These are phyloP conservation scores for Panicum hallii DNA, from an alignment of 202 grass and related monocot genomes.

Conservation along the genomic window DNA sequence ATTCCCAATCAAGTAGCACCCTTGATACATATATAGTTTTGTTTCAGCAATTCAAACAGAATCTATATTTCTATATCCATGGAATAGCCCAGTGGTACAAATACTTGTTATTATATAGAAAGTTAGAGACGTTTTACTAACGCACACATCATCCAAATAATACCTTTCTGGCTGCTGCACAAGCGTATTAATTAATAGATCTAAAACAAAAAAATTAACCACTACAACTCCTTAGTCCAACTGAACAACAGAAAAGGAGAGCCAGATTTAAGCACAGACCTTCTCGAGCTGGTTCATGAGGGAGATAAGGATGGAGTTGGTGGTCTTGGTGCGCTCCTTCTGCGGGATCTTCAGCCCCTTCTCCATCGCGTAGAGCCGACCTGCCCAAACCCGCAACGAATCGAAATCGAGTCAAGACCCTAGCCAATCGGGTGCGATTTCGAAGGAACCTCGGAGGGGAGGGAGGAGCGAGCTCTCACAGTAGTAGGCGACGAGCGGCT, in stretches of 20 bases:
- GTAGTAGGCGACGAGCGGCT: slow-evolving; percentile 98
- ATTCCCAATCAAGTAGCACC: not conserved
- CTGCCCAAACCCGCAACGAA: slow-evolving; percentile 50
- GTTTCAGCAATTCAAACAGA: not conserved
- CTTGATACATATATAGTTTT: not conserved
- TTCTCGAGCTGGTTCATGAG: slow-evolving; percentile 99
- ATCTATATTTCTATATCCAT: not conserved
- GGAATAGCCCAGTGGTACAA: not conserved
- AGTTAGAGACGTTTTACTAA: not conserved
- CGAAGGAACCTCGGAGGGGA: not conserved
- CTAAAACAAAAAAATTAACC: slow-evolving; percentile 17
- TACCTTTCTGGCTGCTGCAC: not conserved
- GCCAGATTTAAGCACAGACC: slow-evolving; percentile 36
- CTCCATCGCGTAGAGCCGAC: slow-evolving; percentile 94
- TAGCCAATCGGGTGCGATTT: slow-evolving; percentile 30
- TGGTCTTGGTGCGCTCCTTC: slow-evolving; percentile 93
- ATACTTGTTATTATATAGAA: not conserved
- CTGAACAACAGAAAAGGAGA: not conserved
- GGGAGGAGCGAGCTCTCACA: slow-evolving; percentile 52
- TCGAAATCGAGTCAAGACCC: slow-evolving; percentile 32
- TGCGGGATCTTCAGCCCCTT: slow-evolving; percentile 75
- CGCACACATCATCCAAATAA: slow-evolving; percentile 3
- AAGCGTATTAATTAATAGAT: not conserved
- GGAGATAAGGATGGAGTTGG: slow-evolving; percentile 82
- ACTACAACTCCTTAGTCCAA: not conserved